Base-by-base conservation (phyloP, 169 alveolate species). In the Amoebophrya sp. region DNA sequence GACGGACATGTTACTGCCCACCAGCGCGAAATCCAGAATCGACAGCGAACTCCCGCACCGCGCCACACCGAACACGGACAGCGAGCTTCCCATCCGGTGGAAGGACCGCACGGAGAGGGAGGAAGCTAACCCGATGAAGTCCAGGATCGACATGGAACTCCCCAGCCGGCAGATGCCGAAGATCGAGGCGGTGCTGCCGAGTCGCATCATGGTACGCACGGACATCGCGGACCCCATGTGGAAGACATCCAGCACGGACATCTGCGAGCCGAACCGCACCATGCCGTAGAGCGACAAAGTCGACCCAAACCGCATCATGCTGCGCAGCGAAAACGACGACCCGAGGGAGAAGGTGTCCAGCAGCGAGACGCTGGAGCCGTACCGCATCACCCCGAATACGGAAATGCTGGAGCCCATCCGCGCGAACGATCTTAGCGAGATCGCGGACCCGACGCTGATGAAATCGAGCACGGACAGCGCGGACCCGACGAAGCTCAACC, bases 391-490 rank as follows among this genome's bases (percentile, higher is more conserved):
- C 89, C 92, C 92, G 40, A 77, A 90, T 2, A 90, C 91, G 0
- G 83, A 77, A 40, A 38, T 77, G 25, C 90, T 83, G 93, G 93
- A 77, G 35, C 93, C 94, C 39, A 83, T 90, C 35, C 93, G 77
- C 35, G 93, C 90, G 66, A 93, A 93, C 90, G 93, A 90, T 77
- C 90, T 77, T 29, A 93, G 89, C 66, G 90, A 89, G 89, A 66
- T 91, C 41, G 91, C 29, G 90, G 93, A 90, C 23, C 94, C 94
- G 53, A 90, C 77, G 91, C 77, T 35, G 77, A 89, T 33, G 88
- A 33, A n/a, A 14, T 54, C 92, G n/a, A 88, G 40, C 53, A 32
- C 3, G n/a, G 90, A 88, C 53, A 38, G 2, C 2, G 90, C 47
- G 35, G 54, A 23, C 32, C 90, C 90, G 54, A 88, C 32, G 53